Percentiles rank a stretch among this genome's conserved stretches.
These are phyloP conservation scores for Globisporangium camurandrum DNA, from an alignment of 352 stramenopile species.

Conservation along the genomic window DNA sequence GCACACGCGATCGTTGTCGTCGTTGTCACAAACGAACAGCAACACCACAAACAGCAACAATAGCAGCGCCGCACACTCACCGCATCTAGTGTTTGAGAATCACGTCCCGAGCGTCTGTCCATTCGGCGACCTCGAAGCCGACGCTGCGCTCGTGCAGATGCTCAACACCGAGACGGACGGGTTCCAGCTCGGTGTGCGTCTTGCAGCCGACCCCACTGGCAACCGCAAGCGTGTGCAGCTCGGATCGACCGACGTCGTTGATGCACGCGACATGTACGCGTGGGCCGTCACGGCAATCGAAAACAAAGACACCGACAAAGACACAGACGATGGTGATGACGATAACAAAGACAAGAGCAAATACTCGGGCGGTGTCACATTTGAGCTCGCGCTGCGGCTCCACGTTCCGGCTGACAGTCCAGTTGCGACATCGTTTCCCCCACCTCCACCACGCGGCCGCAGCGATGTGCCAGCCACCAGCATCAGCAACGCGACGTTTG, in stretches of 20 bases:
- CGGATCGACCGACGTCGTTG: constrained; percentile 36
- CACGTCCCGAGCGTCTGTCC: constrained; percentile 26
- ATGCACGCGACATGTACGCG: constrained; percentile 43
- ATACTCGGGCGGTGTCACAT: constrained; percentile 32
- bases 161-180: constrained; percentile 20
- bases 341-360: not conserved
- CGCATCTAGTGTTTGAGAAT: constrained; percentile 13
- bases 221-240: constrained; percentile 38
- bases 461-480: not conserved
- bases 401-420: constrained; percentile 5
- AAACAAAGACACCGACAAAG: too few relatives aligned
- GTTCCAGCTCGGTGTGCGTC: constrained; percentile 36
- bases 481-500: constrained; percentile 13
- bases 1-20: too few relatives aligned
- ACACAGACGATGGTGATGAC: not conserved
- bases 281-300: constrained; percentile 13
- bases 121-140: constrained; percentile 55
- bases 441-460: too few relatives aligned
- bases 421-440: too few relatives aligned
- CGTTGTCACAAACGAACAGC: not conserved
- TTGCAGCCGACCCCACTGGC: constrained; percentile 20
- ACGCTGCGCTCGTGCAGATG: constrained; percentile 34
- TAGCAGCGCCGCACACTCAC: not conserved
- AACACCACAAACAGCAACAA: not conserved
- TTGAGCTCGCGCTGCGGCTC: constrained; percentile 58